Conservation (phyloP, 192 early-diverging fungal genomes). For the Backusella luteola region DNA sequence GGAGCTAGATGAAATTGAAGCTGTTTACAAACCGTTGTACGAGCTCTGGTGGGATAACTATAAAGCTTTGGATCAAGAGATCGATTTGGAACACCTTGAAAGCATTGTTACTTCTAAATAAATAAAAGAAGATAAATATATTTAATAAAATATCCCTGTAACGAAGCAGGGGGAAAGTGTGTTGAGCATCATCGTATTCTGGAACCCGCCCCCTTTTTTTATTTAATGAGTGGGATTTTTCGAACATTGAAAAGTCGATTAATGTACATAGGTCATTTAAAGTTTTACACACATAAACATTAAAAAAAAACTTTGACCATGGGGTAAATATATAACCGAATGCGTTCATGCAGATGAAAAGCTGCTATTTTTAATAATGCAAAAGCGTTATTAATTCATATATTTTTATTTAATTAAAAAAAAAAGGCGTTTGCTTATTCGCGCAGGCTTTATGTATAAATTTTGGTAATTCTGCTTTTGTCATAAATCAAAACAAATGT, state of each 20-base stretch:
- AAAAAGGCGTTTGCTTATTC: not conserved
- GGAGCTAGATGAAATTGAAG: not conserved
- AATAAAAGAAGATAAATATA: not conserved
- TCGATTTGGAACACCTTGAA: not conserved
- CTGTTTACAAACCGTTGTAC: not conserved
- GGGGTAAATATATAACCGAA: not conserved
- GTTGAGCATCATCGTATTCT: not conserved
- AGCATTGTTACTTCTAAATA: not conserved
- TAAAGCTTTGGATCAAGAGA: not conserved
- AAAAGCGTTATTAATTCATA: not conserved
- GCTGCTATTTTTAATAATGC: not conserved
- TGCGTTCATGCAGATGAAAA: not conserved
- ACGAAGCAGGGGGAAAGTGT: not conserved
- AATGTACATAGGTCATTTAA: too few species aligned
- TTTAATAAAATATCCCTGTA: not conserved
- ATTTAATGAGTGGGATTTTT: not conserved
- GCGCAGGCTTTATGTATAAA: not conserved
- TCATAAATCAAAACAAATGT: not conserved
- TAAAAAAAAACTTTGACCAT: not conserved
- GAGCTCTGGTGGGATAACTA: slow-evolving; percentile 12
- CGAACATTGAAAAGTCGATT: too few species aligned
- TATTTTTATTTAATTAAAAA: not conserved
- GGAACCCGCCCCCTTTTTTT: not conserved
- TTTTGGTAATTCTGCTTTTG: not conserved
- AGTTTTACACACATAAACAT: too few species aligned